Evolutionary conservation across 345 rosid genomes (phyloP).

Genomic region (Aquilaria yunnanensis): DNA sequence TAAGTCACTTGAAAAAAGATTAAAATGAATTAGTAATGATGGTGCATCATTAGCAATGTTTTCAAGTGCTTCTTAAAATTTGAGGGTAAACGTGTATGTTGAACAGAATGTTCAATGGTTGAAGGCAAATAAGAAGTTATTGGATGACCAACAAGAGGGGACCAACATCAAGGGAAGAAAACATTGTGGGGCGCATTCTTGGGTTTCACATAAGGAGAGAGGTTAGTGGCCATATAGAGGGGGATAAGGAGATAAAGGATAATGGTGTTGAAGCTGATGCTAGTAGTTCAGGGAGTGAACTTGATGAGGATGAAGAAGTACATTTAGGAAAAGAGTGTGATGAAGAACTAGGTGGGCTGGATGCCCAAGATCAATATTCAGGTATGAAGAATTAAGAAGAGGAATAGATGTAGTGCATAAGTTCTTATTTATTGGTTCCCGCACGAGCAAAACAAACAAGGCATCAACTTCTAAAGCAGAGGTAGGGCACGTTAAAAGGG

Average conservation of each 20-base stretch:
- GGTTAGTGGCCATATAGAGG: no score
- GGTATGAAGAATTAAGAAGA: no score
- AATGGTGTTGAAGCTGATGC: neutral
- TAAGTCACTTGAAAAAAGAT: no score
- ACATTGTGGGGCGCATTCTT: no score
- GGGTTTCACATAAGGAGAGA: no score
- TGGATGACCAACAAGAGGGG: neutral
- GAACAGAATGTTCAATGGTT: no score
- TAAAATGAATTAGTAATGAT: no score
- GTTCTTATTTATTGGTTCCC: neutral
- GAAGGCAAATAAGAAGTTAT: neutral
- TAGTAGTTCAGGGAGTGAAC: neutral
- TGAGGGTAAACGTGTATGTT: no score
- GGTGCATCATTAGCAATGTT: no score
- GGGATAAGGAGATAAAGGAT: neutral
- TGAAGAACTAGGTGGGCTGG: neutral
- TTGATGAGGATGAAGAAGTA: neutral
- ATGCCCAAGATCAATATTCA: no score
- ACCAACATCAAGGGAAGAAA: no score
- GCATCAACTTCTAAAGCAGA: neutral
- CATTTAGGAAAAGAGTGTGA: neutral
- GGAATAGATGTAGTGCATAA: neutral
- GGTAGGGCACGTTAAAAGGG: neutral
- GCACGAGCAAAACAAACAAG: neutral
- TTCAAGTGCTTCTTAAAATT: no score